Conservation (phyloP, 2,329 filamentous ascomycete genomes). For the Penicillium hesseltinei region DNA sequence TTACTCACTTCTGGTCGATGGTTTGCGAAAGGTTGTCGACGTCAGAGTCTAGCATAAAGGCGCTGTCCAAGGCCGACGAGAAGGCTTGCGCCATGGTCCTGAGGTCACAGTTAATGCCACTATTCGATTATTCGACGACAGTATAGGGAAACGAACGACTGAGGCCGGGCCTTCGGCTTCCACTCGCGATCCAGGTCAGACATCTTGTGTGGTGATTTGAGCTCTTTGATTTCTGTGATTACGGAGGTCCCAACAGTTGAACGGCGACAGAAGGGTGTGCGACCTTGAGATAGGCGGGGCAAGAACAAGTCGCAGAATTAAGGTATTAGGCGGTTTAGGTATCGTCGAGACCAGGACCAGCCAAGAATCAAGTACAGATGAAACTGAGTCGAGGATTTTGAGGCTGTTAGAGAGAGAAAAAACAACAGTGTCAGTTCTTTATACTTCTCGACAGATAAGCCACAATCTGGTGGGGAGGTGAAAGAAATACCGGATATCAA, state of each 20-base stretch:
- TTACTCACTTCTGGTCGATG: slow-evolving; percentile 74
- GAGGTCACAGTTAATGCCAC: slow-evolving; percentile 28
- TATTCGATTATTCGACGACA: slow-evolving; percentile 7
- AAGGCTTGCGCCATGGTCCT: slow-evolving; percentile 88
- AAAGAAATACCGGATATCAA: slow-evolving; percentile 3
- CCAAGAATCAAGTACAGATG: slow-evolving; percentile 23
- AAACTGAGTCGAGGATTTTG: background rate
- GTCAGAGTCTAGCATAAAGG: slow-evolving; percentile 83
- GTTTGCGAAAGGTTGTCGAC: slow-evolving; percentile 70
- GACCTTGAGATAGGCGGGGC: slow-evolving; percentile 8
- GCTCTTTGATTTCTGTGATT: background rate
- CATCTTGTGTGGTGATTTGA: slow-evolving; percentile 26
- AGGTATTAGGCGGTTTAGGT: slow-evolving; percentile 8
- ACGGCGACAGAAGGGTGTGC: slow-evolving; percentile 8
- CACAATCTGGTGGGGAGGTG: slow-evolving; percentile 3
- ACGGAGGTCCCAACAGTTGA: background rate
- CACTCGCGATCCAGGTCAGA: slow-evolving; percentile 72
- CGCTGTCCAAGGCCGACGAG: slow-evolving; percentile 78
- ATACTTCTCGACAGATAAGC: slow-evolving; percentile 6
- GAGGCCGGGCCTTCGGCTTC: slow-evolving; percentile 76
- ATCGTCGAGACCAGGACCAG: slow-evolving; percentile 31
- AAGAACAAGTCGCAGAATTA: slow-evolving; percentile 10
- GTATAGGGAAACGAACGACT: slow-evolving; percentile 65
- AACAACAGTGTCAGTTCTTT: background rate
- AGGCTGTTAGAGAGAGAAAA: background rate